phyloP scores from a whole-genome alignment of 441 rosid species.

The Aquilaria agallochum region DNA sequence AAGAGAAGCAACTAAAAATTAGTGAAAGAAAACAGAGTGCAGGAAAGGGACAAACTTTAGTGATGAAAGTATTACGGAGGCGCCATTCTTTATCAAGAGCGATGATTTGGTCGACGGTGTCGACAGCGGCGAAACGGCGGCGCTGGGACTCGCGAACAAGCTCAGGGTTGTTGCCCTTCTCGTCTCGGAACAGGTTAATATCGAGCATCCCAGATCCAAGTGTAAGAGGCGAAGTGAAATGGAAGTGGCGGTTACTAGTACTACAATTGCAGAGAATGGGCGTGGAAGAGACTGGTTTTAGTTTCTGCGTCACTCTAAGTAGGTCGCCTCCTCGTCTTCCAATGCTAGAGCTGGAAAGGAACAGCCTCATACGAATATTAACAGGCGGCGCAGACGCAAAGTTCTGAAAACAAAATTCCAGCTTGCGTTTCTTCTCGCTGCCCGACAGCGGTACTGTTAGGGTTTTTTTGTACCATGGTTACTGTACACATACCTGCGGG shows the following conservation, averaged over 20 bases:
- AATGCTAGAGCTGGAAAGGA: no score
- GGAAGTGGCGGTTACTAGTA: background rate
- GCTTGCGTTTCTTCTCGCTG: no score
- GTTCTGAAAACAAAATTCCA: no score
- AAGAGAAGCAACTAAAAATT: background rate
- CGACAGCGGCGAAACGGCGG: slow-evolving; percentile 62
- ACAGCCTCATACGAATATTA: no score
- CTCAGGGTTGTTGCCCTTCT: slow-evolving; percentile 78
- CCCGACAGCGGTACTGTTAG: no score
- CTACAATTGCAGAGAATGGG: no score
- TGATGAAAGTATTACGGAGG: slow-evolving; percentile 31
- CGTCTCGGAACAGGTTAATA: slow-evolving; percentile 79
- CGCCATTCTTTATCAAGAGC: slow-evolving; percentile 78
- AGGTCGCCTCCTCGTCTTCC: no score
- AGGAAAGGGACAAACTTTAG: background rate
- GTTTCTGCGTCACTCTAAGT: no score
- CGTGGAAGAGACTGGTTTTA: no score
- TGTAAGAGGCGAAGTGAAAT: background rate
- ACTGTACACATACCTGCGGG: no score
- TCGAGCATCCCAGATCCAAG: slow-evolving; percentile 49
- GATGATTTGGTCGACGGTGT: slow-evolving; percentile 68
- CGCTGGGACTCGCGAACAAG: slow-evolving; percentile 78
- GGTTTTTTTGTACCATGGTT: no score
- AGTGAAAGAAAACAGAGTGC: background rate
- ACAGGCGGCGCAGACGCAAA: no score